Conservation (phyloP, 805 yeast species). For the Metahyphopichia silvanorum region DNA sequence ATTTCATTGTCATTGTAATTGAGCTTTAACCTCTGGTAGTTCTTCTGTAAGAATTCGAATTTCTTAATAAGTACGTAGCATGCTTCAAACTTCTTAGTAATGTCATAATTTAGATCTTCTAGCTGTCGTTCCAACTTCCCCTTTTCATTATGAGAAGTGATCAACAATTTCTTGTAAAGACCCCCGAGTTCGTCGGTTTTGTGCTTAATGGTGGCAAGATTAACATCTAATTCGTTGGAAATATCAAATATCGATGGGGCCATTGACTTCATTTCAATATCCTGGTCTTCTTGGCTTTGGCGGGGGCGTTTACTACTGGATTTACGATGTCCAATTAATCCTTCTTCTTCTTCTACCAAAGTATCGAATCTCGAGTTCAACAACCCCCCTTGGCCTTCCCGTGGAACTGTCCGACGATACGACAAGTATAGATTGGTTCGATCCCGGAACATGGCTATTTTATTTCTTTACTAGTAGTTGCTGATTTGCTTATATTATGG, state of each 20-base stretch:
- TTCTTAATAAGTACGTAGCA: slow-evolving; percentile 76
- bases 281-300: not conserved
- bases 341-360: slow-evolving; percentile 55
- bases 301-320: slow-evolving; percentile 10
- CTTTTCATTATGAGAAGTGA: slow-evolving; percentile 87
- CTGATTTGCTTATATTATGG: no score
- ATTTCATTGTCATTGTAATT: slow-evolving; percentile 46
- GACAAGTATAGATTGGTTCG: slow-evolving; percentile 89
- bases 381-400: slow-evolving; percentile 29
- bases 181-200: slow-evolving; percentile 60
- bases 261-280: slow-evolving; percentile 57
- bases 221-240: slow-evolving; percentile 65
- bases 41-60: slow-evolving; percentile 43
- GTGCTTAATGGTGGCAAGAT: slow-evolving; percentile 48
- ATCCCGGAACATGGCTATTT: slow-evolving; percentile 72
- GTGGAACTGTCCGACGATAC: slow-evolving; percentile 85
- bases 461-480: no score
- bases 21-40: slow-evolving; percentile 40
- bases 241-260: slow-evolving; percentile 81
- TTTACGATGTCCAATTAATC: slow-evolving; percentile 40
- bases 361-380: slow-evolving; percentile 30
- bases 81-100: slow-evolving; percentile 73
- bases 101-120: slow-evolving; percentile 69
- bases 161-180: slow-evolving; percentile 74
- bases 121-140: slow-evolving; percentile 71